phyloP scores from a whole-genome alignment of 345 rosid genomes.

The Hibiscus trionum region DNA sequence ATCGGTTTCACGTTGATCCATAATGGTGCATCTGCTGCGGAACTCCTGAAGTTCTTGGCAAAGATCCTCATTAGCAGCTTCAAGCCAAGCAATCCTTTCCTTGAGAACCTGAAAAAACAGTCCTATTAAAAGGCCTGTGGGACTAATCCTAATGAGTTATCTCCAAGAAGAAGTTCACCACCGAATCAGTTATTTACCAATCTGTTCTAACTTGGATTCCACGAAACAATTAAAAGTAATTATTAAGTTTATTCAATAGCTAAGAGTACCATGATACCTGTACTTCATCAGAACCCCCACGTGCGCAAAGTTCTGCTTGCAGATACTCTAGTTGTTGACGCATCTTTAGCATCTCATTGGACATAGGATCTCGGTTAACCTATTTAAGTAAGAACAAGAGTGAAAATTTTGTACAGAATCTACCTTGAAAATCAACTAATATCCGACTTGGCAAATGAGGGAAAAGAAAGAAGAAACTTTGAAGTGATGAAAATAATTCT shows the following conservation, averaged over 20 bases:
- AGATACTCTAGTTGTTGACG: slow-evolving; percentile 86
- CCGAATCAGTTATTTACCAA: not conserved
- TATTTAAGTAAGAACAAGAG: slow-evolving; percentile 19
- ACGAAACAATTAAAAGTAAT: no score
- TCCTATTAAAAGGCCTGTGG: not conserved
- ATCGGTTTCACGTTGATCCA: slow-evolving; percentile 63
- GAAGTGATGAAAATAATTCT: not conserved
- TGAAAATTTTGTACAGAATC: not conserved
- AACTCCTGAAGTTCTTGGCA: slow-evolving; percentile 85
- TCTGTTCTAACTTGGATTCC: no score
- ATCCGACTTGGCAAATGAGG: not conserved
- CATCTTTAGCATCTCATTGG: slow-evolving; percentile 95
- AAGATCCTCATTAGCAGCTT: slow-evolving; percentile 86
- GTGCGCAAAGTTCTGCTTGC: slow-evolving; percentile 94
- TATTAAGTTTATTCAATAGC: no score
- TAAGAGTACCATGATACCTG: slow-evolving; percentile 42
- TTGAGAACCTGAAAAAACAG: slow-evolving; percentile 54
- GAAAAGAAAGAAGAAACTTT: not conserved
- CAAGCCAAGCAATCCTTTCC: slow-evolving; percentile 91
- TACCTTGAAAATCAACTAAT: not conserved
- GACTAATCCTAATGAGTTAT: not conserved
- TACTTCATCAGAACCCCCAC: slow-evolving; percentile 71
- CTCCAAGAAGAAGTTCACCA: not conserved
- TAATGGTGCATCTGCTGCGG: slow-evolving; percentile 52
- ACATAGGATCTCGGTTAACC: slow-evolving; percentile 96